Conservation (phyloP, 768 basidiomycete species). For the Tulasnella sp. region DNA sequence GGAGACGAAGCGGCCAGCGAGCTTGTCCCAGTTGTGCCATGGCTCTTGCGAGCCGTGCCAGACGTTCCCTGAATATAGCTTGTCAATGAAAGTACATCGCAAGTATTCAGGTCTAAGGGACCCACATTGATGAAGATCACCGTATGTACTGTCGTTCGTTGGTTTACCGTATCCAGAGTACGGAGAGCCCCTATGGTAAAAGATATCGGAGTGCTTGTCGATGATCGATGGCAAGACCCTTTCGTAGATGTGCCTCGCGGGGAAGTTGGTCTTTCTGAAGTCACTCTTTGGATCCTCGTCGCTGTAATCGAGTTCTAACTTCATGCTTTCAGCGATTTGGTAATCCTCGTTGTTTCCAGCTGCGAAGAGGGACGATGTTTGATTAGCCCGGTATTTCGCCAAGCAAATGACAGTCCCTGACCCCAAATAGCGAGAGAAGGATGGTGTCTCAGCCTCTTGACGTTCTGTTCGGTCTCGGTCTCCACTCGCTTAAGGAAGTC, state of each 20-base stretch:
- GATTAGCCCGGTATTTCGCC: slow-evolving; percentile 37
- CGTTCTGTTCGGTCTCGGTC: slow-evolving; percentile 76
- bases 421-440: slow-evolving; percentile 87
- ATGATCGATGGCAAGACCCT: slow-evolving; percentile 75
- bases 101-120: not conserved
- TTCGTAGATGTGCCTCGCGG: slow-evolving; percentile 89
- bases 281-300: slow-evolving; percentile 49
- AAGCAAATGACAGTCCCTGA: slow-evolving; percentile 39
- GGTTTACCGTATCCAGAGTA: slow-evolving; percentile 76
- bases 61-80: slow-evolving; percentile 64
- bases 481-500: slow-evolving; percentile 69
- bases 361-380: slow-evolving; percentile 37
- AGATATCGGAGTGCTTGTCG: slow-evolving; percentile 55
- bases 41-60: slow-evolving; percentile 90
- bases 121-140: slow-evolving; percentile 89
- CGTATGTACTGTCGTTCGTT: slow-evolving; percentile 68
- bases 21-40: slow-evolving; percentile 90
- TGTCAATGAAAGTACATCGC: not conserved
- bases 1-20: slow-evolving; percentile 88
- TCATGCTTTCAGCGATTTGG: slow-evolving; percentile 74
- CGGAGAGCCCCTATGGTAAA: slow-evolving; percentile 83
- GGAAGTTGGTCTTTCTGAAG: slow-evolving; percentile 81
- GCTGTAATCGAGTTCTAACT: slow-evolving; percentile 77
- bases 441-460: slow-evolving; percentile 79
- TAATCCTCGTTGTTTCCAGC: slow-evolving; percentile 91